A percentile compares a stretch with the other conserved stretches of the same genome.
These are phyloP conservation scores for Xylaria acuta DNA, from an alignment of 495 filamentous ascomycete species.

Conservation along the genomic window DNA sequence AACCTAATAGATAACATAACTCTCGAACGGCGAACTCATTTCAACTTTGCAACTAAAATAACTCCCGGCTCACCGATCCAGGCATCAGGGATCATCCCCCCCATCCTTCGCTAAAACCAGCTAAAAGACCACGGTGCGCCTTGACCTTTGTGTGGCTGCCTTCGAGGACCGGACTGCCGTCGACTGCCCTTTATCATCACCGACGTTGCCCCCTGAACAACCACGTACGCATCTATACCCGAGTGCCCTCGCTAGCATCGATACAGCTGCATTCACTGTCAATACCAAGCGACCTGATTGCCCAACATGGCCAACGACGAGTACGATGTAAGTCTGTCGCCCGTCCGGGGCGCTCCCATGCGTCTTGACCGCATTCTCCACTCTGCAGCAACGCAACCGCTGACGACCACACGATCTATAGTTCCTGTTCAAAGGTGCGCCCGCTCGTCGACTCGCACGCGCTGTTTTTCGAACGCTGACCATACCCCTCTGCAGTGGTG, in stretches of 20 bases:
- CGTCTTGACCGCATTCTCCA: constrained; percentile 19
- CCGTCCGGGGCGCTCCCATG: not conserved
- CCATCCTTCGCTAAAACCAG: constrained; percentile 14
- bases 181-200: constrained; percentile 21
- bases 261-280: not conserved
- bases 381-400: constrained; percentile 23
- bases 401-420: constrained; percentile 51
- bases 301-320: constrained; percentile 97
- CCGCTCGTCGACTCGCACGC: constrained; percentile 23
- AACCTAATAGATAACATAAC: constrained; percentile 7
- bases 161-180: constrained; percentile 3
- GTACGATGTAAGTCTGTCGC: constrained; percentile 84
- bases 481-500: constrained; percentile 69
- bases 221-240: constrained; percentile 8
- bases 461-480: constrained; percentile 44
- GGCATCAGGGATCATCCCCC: constrained; percentile 15
- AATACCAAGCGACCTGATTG: constrained; percentile 22
- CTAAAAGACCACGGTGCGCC: constrained; percentile 11
- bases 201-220: constrained; percentile 23
- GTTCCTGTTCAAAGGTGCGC: constrained; percentile 98
- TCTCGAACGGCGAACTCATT: constrained; percentile 9
- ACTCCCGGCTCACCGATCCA: not conserved
- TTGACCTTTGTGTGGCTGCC: constrained; percentile 24
- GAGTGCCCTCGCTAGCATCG: not conserved
- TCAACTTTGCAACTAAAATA: constrained; percentile 1